Conservation (phyloP, 2,329 filamentous ascomycete genomes). For the Cladosporium cucumerinum region DNA sequence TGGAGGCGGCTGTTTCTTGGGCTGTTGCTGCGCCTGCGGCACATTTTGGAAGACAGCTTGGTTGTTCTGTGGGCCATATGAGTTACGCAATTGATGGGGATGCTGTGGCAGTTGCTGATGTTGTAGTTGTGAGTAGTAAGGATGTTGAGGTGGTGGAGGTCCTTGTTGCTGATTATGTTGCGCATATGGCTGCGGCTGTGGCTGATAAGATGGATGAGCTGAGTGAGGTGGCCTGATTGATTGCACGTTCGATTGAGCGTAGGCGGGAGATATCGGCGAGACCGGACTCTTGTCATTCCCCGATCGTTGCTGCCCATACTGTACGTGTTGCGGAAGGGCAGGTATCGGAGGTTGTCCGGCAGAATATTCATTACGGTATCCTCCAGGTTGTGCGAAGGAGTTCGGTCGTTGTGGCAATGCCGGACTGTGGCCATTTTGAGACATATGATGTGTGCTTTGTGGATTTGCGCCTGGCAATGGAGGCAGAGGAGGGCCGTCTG, state of each 20-base stretch:
- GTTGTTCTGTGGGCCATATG: slow-evolving; percentile 22
- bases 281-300: slow-evolving; percentile 30
- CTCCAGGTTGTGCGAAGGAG: background rate
- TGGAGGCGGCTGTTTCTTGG: slow-evolving; percentile 38
- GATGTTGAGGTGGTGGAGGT: background rate
- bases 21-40: slow-evolving; percentile 30
- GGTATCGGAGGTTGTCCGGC: slow-evolving; percentile 31
- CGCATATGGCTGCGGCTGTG: slow-evolving; percentile 20
- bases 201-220: slow-evolving; percentile 29
- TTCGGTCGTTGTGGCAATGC: background rate
- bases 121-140: slow-evolving; percentile 14
- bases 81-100: slow-evolving; percentile 31
- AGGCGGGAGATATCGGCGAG: slow-evolving; percentile 30
- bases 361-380: slow-evolving; percentile 32
- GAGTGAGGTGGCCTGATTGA: slow-evolving; percentile 15
- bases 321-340: slow-evolving; percentile 38
- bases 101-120: slow-evolving; percentile 22
- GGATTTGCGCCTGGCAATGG: slow-evolving; percentile 31
- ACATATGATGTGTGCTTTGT: background rate
- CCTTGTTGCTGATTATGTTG: slow-evolving; percentile 12
- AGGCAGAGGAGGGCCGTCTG: slow-evolving; percentile 36
- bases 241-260: background rate
- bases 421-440: background rate
- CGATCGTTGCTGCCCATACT: slow-evolving; percentile 21
- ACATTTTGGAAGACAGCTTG: slow-evolving; percentile 14